phyloP scores from a whole-genome alignment of 129 eudicot genomes.

The Erigeron canadensis region DNA sequence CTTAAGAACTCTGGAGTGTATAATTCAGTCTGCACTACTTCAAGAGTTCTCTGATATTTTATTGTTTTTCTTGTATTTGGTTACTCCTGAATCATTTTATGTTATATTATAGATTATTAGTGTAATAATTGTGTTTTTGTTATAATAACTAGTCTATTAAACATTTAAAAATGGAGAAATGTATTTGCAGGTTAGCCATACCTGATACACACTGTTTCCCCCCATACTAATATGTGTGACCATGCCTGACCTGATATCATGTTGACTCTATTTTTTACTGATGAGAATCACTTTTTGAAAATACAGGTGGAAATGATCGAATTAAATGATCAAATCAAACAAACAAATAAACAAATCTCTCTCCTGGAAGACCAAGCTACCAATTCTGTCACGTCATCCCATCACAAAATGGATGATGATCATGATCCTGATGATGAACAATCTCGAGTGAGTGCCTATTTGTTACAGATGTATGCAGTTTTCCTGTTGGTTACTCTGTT shows the following conservation, averaged over 20 bases:
- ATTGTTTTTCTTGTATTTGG: not conserved
- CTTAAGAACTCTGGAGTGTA: not conserved
- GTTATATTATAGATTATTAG: not conserved
- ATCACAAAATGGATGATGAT: not conserved
- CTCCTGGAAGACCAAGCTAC: slow-evolving; percentile 45
- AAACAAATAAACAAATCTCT: slow-evolving; percentile 44
- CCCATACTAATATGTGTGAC: not conserved
- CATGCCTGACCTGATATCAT: not conserved
- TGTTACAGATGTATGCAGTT: not conserved
- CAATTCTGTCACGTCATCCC: slow-evolving; percentile 6
- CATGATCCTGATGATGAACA: not conserved
- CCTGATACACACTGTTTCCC: not conserved
- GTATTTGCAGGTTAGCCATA: not conserved
- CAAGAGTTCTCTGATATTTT: not conserved
- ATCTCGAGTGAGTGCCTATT: not conserved
- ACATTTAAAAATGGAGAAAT: not conserved
- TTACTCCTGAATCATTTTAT: not conserved
- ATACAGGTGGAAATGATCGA: slow-evolving; percentile 51
- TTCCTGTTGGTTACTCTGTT: not conserved
- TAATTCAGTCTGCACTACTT: not conserved
- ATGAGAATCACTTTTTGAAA: slow-evolving; percentile 16
- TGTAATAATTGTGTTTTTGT: not conserved
- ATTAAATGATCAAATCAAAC: slow-evolving; percentile 60
- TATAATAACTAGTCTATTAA: not conserved
- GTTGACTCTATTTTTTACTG: not conserved